Base-by-base conservation (phyloP, 176 grass and related monocot species). In the Pharus latifolius region DNA sequence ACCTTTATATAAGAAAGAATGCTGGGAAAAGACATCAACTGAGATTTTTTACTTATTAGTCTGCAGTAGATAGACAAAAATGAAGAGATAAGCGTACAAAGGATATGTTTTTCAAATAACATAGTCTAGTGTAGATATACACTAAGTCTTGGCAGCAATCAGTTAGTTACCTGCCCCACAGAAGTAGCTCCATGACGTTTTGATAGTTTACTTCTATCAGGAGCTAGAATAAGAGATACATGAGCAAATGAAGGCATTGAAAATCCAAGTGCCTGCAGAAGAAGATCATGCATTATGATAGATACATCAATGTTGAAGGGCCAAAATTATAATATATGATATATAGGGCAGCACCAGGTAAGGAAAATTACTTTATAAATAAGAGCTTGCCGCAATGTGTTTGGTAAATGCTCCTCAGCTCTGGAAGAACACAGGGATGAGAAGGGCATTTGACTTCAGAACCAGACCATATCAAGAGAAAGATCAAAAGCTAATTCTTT, bases 131-230 rank as follows among this genome's bases (percentile, higher is more conserved):
- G 46, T 23, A 56, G 28, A 35, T 67, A 57, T 63, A 70, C 7
- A 28, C 60, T 13, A 52, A 2, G 5, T 45, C 7, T 46, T 87
- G 27, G 3, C 38, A 78, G 59, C 44, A 54, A 51, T 45, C 2
- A 60, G 40, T 24, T 28, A 67, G 48, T 41, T 90, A 94, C 90
- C 90, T 94, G 95, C 24, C 95, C 90, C 41, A 99, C 95, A 56
- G 95, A 99, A 54, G 90, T 99, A 88, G 95, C 95, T 42, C 95
- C 95, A 62, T 99, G 95, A 29, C 95, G 87, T 85, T 99, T 94
- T 31, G 95, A 94, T 1, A 99, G 82, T 85, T 99, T 99, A 81
- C 95, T 99, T 88, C 81, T 91, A 82, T 99, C 95, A 77, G 95
- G 95, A 29, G 95, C 95, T 49, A 99, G 84, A 83, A 99, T 99